Percentiles rank a stretch among this genome's conserved stretches.
These are phyloP conservation scores for Penicillium sp. DNA, from an alignment of 2,329 filamentous ascomycete species.

Conservation along the genomic window DNA sequence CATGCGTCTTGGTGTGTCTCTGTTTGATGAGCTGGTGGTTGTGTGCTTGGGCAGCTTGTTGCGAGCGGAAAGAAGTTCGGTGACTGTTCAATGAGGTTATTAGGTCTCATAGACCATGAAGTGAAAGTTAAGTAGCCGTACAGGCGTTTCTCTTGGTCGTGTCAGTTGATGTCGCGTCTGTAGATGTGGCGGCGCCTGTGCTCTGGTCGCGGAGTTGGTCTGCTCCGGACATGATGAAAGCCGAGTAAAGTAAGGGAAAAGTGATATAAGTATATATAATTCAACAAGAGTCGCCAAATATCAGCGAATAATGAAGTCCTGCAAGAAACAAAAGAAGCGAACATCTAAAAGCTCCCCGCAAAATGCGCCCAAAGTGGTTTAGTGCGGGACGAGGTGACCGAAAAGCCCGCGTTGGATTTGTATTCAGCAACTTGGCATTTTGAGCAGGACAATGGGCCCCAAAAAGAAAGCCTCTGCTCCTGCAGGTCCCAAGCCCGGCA, in stretches of 20 bases:
- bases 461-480: constrained; percentile 40
- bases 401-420: constrained; percentile 8
- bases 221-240: constrained; percentile 3
- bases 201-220: constrained; percentile 2
- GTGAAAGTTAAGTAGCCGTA: constrained; percentile 15
- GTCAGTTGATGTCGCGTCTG: constrained; percentile 6
- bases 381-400: constrained; percentile 29
- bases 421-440: constrained; percentile 1
- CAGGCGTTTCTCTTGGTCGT: constrained; percentile 37
- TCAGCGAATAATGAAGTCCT: background rate
- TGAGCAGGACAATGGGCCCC: constrained; percentile 33
- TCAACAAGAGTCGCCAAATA: background rate
- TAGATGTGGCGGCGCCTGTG: background rate
- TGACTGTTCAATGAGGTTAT: constrained; percentile 35
- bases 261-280: background rate
- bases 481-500: constrained; percentile 38
- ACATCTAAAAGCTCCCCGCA: constrained; percentile 18
- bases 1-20: constrained; percentile 15
- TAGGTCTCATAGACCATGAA: background rate
- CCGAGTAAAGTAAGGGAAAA: background rate
- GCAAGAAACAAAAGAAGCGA: background rate
- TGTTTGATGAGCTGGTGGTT: constrained; percentile 14
- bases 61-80: constrained; percentile 53
- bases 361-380: constrained; percentile 22
- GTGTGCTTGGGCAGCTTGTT: constrained; percentile 36